phyloP scores from a whole-genome alignment of 805 yeast species.

The Candida lessepsii region DNA sequence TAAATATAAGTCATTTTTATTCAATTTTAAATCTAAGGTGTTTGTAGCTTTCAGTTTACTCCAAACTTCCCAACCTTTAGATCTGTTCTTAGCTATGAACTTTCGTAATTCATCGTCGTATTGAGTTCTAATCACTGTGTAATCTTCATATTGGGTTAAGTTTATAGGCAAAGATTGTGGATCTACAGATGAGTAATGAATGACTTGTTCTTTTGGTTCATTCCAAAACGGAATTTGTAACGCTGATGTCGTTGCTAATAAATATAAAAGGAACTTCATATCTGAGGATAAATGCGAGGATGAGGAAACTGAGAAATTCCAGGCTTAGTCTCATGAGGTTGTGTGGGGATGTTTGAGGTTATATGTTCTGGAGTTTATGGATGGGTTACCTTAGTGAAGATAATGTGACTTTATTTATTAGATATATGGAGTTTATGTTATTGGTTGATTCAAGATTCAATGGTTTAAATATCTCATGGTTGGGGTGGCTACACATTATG shows the following conservation, averaged over 20 bases:
- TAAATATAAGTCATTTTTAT: slow-evolving; percentile 6
- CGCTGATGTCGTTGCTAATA: neutral
- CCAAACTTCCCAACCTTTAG: slow-evolving; percentile 12
- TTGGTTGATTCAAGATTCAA: too few relatives aligned
- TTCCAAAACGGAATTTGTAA: slow-evolving; percentile 6
- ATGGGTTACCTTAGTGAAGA: too few relatives aligned
- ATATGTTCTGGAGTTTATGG: too few relatives aligned
- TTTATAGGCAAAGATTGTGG: slow-evolving; percentile 29
- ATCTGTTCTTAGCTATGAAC: slow-evolving; percentile 16
- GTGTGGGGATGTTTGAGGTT: too few relatives aligned
- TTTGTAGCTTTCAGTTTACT: slow-evolving; percentile 9
- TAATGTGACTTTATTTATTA: too few relatives aligned
- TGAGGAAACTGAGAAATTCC: too few relatives aligned
- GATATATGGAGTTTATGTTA: too few relatives aligned
- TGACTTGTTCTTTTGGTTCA: neutral
- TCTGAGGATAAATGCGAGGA: neutral
- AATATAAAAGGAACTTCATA: slow-evolving; percentile 1
- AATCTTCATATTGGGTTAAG: slow-evolving; percentile 37
- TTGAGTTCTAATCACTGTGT: slow-evolving; percentile 45
- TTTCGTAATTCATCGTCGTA: slow-evolving; percentile 22
- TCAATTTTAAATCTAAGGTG: slow-evolving; percentile 19
- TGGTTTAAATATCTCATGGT: too few relatives aligned
- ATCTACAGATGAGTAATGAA: slow-evolving; percentile 11
- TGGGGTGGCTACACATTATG: too few relatives aligned
- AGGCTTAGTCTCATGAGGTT: too few relatives aligned